These are phyloP conservation scores for Paraphoma sp. DNA, from an alignment of 2,329 filamentous ascomycete species.

Conservation along the genomic window DNA sequence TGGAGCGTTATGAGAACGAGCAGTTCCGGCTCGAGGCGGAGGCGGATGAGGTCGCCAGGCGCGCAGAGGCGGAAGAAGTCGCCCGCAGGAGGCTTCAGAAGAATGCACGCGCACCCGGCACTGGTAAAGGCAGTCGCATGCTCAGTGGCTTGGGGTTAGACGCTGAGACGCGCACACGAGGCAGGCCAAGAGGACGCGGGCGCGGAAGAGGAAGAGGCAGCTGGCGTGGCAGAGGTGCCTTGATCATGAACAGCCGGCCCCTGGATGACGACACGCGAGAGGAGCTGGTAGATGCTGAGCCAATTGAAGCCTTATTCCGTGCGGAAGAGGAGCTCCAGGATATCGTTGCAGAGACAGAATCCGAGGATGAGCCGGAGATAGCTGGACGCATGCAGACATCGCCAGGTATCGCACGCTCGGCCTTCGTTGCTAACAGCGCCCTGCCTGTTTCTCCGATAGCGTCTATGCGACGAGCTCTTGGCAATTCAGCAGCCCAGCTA, in stretches of 20 bases:
- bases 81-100: constrained; percentile 24
- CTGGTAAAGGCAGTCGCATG: constrained; percentile 16
- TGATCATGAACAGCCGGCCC: background rate
- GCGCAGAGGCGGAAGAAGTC: constrained; percentile 29
- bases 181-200: constrained; percentile 15
- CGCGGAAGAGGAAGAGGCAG: constrained; percentile 26
- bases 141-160: constrained; percentile 13
- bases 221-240: constrained; percentile 8
- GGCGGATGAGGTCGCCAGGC: constrained; percentile 26
- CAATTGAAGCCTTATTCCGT: background rate
- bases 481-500: constrained; percentile 2
- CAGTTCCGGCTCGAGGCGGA: constrained; percentile 37
- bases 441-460: constrained; percentile 29
- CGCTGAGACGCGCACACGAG: constrained; percentile 8
- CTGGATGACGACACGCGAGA: constrained; percentile 5
- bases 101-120: constrained; percentile 26
- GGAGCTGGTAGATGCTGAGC: constrained; percentile 2
- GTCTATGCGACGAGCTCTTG: constrained; percentile 6
- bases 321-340: constrained; percentile 9
- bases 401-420: constrained; percentile 31
- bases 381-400: constrained; percentile 14
- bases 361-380: constrained; percentile 12
- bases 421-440: constrained; percentile 42
- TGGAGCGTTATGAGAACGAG: constrained; percentile 42
- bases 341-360: constrained; percentile 18